Conservation (phyloP, 176 grass and related monocot species). For the Aegilops tauschii region DNA sequence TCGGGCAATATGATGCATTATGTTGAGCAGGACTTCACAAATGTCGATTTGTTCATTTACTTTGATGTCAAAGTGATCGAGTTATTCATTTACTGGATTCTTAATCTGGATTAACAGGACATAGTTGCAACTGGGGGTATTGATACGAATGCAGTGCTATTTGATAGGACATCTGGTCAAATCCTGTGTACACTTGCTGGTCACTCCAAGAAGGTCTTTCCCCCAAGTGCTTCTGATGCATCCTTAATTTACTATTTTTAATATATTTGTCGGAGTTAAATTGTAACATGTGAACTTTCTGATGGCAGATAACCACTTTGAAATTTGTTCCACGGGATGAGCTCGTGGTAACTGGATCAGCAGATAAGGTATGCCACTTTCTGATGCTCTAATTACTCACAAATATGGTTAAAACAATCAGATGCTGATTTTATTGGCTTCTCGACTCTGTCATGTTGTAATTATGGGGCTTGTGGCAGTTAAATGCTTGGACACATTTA, state of each 20-base stretch:
- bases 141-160: constrained; percentile 95
- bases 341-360: constrained; percentile 76
- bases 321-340: constrained; percentile 86
- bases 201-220: constrained; percentile 94
- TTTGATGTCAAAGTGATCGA: constrained; percentile 22
- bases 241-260: not conserved
- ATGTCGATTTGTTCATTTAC: not conserved
- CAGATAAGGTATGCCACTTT: constrained; percentile 71
- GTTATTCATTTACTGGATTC: constrained; percentile 21
- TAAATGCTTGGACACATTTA: not conserved
- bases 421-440: constrained; percentile 1
- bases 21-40: not conserved
- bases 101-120: constrained; percentile 59
- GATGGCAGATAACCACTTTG: constrained; percentile 73
- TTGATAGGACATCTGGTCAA: constrained; percentile 86
- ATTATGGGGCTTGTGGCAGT: not conserved
- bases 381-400: not conserved
- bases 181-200: constrained; percentile 87
- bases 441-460: not conserved
- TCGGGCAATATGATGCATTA: not conserved
- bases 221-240: constrained; percentile 11
- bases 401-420: not conserved
- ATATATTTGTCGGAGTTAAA: constrained; percentile 10
- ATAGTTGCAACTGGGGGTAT: constrained; percentile 87
- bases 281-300: constrained; percentile 4